Percentiles rank a stretch among this genome's conserved stretches.
Evolutionary conservation across 2,329 filamentous ascomycete species (phyloP).

Genomic region (Aspergillus sp.): DNA sequence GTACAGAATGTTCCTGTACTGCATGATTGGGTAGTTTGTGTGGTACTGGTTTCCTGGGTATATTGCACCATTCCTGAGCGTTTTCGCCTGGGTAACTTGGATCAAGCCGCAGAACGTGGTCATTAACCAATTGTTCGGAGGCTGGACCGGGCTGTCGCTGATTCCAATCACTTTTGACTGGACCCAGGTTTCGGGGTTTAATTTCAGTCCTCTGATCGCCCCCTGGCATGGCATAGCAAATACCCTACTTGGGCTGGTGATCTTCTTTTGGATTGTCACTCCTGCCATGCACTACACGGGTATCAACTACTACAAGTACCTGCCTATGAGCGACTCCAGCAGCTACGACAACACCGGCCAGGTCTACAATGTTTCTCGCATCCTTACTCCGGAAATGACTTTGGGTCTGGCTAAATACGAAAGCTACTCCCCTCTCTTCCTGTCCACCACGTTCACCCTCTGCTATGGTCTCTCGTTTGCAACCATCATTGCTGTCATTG

Average conservation of each 20-base stretch:
- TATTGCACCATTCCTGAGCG: constrained; percentile 67
- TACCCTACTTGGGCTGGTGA: constrained; percentile 65
- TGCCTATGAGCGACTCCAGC: constrained; percentile 68
- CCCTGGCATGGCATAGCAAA: constrained; percentile 76
- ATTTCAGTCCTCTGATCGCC: constrained; percentile 67
- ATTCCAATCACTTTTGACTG: constrained; percentile 76
- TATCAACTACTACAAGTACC: constrained; percentile 62
- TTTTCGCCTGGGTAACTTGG: constrained; percentile 72
- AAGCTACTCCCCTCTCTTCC: constrained; percentile 59
- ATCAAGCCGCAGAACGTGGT: constrained; percentile 66
- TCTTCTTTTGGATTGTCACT: constrained; percentile 64
- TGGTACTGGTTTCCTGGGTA: constrained; percentile 72
- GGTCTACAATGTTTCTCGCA: constrained; percentile 63
- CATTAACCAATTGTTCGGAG: constrained; percentile 73
- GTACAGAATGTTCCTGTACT: constrained; percentile 63
- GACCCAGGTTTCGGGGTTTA: constrained; percentile 69
- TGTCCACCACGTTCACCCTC: constrained; percentile 71
- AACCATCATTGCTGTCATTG: constrained; percentile 66
- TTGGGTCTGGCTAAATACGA: constrained; percentile 65
- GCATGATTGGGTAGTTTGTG: constrained; percentile 58
- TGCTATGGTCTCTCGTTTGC: constrained; percentile 72
- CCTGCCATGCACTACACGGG: constrained; percentile 65
- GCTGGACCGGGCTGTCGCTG: constrained; percentile 64
- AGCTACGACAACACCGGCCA: constrained; percentile 71
- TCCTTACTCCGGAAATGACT: constrained; percentile 62